Evolutionary conservation across 768 basidiomycete species (phyloP).

Genomic region (Suillus fuscotomentosus): DNA sequence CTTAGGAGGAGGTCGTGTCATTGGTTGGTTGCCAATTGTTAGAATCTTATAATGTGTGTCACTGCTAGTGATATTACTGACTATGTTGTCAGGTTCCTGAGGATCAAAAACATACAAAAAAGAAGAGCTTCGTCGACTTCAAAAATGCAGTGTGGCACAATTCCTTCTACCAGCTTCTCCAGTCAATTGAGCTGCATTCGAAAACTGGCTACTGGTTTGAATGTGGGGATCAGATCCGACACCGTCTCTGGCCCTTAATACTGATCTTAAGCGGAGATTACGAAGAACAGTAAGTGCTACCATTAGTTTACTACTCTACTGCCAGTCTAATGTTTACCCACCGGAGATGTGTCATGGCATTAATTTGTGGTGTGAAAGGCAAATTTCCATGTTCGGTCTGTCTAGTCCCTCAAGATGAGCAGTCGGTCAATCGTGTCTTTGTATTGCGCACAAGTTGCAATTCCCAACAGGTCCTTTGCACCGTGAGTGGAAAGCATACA

Average conservation of each 20-base stretch:
- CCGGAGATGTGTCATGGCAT: slow-evolving; percentile 32
- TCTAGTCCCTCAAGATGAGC: slow-evolving; percentile 29
- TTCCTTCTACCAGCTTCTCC: slow-evolving; percentile 9
- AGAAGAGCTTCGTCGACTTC: slow-evolving; percentile 8
- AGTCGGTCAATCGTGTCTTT: slow-evolving; percentile 15
- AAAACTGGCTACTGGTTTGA: slow-evolving; percentile 8
- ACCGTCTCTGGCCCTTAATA: slow-evolving; percentile 29
- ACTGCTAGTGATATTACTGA: neutral
- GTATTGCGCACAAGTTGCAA: slow-evolving; percentile 18
- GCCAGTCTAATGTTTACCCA: neutral
- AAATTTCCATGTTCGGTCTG: slow-evolving; percentile 37
- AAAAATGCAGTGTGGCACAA: slow-evolving; percentile 11
- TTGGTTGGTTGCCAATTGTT: too few species aligned
- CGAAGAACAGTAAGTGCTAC: slow-evolving; percentile 39
- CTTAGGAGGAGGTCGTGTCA: too few species aligned
- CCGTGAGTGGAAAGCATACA: slow-evolving; percentile 14
- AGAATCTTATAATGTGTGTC: too few species aligned
- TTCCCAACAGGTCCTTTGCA: neutral
- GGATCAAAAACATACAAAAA: slow-evolving; percentile 4
- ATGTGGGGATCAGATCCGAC: slow-evolving; percentile 30
- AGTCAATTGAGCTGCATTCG: neutral
- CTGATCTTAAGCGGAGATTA: slow-evolving; percentile 41
- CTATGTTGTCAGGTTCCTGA: neutral
- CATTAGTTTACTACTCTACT: neutral
- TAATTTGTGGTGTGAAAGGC: slow-evolving; percentile 26